These are phyloP conservation scores for Candida glucosophila DNA, from an alignment of 1,139 yeast genomes.

Conservation along the genomic window DNA sequence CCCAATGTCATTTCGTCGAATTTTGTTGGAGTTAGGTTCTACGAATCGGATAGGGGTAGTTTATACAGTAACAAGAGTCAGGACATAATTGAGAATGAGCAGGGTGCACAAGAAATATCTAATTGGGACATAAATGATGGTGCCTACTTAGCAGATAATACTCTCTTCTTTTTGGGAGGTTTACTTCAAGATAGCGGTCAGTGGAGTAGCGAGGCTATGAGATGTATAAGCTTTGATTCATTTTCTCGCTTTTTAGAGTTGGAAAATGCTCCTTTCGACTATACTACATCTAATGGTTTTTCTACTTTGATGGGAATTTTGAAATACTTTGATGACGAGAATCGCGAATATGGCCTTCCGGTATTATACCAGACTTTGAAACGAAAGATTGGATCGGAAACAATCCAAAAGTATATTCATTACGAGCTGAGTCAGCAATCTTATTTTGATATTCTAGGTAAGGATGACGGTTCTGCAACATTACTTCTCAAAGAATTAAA, in stretches of 20 bases:
- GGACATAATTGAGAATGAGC: conserved; percentile 27
- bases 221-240: conserved; percentile 29
- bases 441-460: conserved; percentile 20
- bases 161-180: conserved; percentile 37
- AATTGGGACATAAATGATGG: conserved; percentile 46
- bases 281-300: conserved; percentile 45
- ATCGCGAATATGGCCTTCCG: conserved; percentile 41
- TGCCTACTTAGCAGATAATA: conserved; percentile 39
- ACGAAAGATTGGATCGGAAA: conserved; percentile 8
- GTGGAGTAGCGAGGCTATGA: conserved; percentile 39
- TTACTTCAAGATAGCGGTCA: conserved; percentile 38
- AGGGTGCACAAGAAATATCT: conserved; percentile 26
- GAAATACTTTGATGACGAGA: conserved; percentile 47
- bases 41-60: conserved; percentile 31
- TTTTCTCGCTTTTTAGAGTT: conserved; percentile 38
- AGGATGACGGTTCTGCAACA: conserved; percentile 20
- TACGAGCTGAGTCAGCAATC: conserved; percentile 10
- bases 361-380: conserved; percentile 10
- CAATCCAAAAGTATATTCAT: conserved; percentile 12
- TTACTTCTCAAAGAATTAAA: conserved; percentile 25
- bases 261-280: conserved; percentile 53
- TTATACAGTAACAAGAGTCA: conserved; percentile 36
- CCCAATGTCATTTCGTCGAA: conserved; percentile 15
- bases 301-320: conserved; percentile 47
- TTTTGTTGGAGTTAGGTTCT: conserved; percentile 35